Evolutionary conservation across 2,329 filamentous ascomycete species (phyloP).

Genomic region (Apiospora sp.): DNA sequence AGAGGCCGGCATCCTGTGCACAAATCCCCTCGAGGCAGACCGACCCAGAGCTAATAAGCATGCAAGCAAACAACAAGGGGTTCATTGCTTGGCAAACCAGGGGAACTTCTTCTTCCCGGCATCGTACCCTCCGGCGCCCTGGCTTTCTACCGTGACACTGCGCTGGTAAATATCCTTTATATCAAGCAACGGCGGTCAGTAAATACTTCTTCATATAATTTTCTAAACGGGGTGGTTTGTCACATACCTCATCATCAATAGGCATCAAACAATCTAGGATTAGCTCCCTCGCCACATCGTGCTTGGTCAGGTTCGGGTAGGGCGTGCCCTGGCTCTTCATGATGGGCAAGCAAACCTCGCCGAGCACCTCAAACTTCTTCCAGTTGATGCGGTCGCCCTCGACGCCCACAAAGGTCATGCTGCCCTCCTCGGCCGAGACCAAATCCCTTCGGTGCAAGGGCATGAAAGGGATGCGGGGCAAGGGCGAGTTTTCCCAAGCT

Average conservation of each 20-base stretch:
- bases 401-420: slow-evolving; percentile 83
- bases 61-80: background rate
- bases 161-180: slow-evolving; percentile 71
- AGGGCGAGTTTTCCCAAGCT: slow-evolving; percentile 93
- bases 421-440: slow-evolving; percentile 91
- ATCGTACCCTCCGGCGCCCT: slow-evolving; percentile 53
- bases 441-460: slow-evolving; percentile 89
- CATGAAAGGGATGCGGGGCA: slow-evolving; percentile 91
- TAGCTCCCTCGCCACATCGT: slow-evolving; percentile 75
- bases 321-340: slow-evolving; percentile 90
- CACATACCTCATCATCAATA: slow-evolving; percentile 85
- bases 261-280: slow-evolving; percentile 84
- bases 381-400: slow-evolving; percentile 85
- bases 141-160: slow-evolving; percentile 65
- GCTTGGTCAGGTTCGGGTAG: slow-evolving; percentile 75
- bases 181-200: background rate
- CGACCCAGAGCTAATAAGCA: background rate
- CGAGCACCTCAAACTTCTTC: slow-evolving; percentile 97
- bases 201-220: background rate
- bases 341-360: slow-evolving; percentile 87
- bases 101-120: slow-evolving; percentile 70
- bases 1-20: background rate
- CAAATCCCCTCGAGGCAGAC: background rate
- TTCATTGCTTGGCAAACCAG: slow-evolving; percentile 62
- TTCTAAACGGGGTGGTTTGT: background rate